phyloP scores from a whole-genome alignment of 2,329 filamentous ascomycete genomes.

The Exophiala viscosa region DNA sequence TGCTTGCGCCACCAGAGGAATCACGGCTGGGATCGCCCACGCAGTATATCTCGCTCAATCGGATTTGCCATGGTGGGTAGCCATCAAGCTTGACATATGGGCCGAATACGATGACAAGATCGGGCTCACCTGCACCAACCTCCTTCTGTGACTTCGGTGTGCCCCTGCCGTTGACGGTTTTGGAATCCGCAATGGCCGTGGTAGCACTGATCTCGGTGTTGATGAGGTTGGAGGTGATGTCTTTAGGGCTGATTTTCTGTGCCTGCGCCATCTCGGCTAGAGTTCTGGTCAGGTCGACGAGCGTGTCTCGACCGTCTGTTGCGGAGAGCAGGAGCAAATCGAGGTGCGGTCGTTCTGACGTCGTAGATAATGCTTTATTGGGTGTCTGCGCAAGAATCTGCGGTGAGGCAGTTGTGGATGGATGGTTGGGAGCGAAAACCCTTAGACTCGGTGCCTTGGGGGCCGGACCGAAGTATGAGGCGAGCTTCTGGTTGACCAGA shows the following conservation, averaged over 20 bases:
- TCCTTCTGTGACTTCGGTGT: slow-evolving; percentile 15
- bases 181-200: slow-evolving; percentile 22
- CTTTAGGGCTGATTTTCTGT: slow-evolving; percentile 72
- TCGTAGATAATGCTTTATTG: slow-evolving; percentile 24
- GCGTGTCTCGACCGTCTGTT: slow-evolving; percentile 85
- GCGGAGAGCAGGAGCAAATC: slow-evolving; percentile 76
- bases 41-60: slow-evolving; percentile 88
- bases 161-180: background rate
- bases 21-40: slow-evolving; percentile 44
- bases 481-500: slow-evolving; percentile 72
- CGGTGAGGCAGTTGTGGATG: slow-evolving; percentile 16
- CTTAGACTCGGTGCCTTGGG: slow-evolving; percentile 65
- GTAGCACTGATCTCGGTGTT: slow-evolving; percentile 77
- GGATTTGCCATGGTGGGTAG: slow-evolving; percentile 94
- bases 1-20: slow-evolving; percentile 29
- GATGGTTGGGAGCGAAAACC: slow-evolving; percentile 66
- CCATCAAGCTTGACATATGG: slow-evolving; percentile 79
- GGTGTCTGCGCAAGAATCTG: slow-evolving; percentile 13
- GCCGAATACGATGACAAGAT: slow-evolving; percentile 82
- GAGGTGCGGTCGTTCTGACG: slow-evolving; percentile 37
- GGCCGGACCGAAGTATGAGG: slow-evolving; percentile 76
- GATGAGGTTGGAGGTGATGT: slow-evolving; percentile 81
- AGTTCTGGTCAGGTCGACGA: slow-evolving; percentile 93
- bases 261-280: slow-evolving; percentile 92
- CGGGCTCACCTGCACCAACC: slow-evolving; percentile 56